Evolutionary conservation across 148 eudicot genomes (phyloP).

Genomic region (Cornus florida): DNA sequence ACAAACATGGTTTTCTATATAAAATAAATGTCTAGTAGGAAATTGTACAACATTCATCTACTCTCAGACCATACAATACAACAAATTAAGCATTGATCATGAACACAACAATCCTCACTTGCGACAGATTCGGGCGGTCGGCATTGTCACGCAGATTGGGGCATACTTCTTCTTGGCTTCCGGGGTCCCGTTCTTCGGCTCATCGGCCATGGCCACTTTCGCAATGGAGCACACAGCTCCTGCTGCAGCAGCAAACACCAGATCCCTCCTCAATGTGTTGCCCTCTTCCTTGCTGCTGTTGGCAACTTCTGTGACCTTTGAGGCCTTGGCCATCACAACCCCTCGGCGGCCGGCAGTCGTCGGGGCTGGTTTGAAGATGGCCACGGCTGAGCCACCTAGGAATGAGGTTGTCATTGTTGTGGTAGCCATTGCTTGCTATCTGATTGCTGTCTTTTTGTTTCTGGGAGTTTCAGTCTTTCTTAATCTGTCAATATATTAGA

Average conservation of each 20-base stretch:
- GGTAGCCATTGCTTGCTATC: constrained; percentile 53
- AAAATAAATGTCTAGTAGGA: too few relatives aligned
- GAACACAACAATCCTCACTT: constrained; percentile 32
- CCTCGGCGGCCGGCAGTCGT: constrained; percentile 29
- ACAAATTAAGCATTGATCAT: too few relatives aligned
- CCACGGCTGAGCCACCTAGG: constrained; percentile 33
- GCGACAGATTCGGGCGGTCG: constrained; percentile 73
- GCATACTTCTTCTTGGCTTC: constrained; percentile 90
- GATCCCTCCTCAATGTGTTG: constrained; percentile 52
- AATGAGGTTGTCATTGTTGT: constrained; percentile 60
- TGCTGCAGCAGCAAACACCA: constrained; percentile 67
- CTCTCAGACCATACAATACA: too few relatives aligned
- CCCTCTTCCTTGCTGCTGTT: constrained; percentile 16
- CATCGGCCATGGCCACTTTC: constrained; percentile 55
- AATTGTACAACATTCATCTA: too few relatives aligned
- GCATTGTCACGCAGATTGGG: constrained; percentile 67
- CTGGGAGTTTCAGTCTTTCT: not conserved
- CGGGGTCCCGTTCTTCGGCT: constrained; percentile 59
- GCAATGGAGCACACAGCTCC: constrained; percentile 49
- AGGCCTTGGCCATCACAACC: constrained; percentile 48
- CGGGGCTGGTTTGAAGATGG: constrained; percentile 28
- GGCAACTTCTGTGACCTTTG: constrained; percentile 25
- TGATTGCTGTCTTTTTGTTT: constrained; percentile 1
- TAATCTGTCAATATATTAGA: not conserved
- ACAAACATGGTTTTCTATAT: too few relatives aligned